Evolutionary conservation across 1,284 basidiomycete species (phyloP).

Genomic region (Cutaneotrichosporon cutaneum): DNA sequence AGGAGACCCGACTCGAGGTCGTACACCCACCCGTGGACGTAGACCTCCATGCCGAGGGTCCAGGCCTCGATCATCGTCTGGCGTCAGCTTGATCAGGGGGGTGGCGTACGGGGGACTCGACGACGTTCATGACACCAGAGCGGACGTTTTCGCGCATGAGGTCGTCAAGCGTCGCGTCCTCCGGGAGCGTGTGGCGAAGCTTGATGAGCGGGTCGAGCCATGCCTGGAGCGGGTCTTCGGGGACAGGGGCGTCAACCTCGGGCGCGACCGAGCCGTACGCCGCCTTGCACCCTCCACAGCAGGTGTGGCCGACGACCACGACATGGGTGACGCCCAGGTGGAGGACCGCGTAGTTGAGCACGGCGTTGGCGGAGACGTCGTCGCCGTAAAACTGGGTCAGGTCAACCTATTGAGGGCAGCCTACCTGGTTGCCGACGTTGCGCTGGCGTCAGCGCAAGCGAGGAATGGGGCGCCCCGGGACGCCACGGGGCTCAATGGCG

Average conservation of each 20-base stretch:
- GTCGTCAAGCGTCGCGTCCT: conserved; percentile 55
- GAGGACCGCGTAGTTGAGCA: conserved; percentile 77
- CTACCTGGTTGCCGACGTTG: conserved; percentile 67
- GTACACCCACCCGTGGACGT: conserved; percentile 82
- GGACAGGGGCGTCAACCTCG: conserved; percentile 21
- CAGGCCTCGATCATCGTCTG: conserved; percentile 68
- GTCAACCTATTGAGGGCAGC: too few relatives aligned
- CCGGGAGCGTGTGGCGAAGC: conserved; percentile 60
- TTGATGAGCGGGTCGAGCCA: conserved; percentile 72
- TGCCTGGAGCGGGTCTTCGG: conserved; percentile 61
- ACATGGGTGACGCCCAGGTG: conserved; percentile 80
- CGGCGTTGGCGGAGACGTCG: conserved; percentile 61
- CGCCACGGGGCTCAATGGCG: not conserved
- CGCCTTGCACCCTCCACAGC: conserved; percentile 70
- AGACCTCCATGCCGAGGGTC: conserved; percentile 63
- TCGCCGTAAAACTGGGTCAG: conserved; percentile 23
- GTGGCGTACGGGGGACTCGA: conserved; percentile 33
- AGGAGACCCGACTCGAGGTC: conserved; percentile 69
- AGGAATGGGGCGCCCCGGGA: not conserved
- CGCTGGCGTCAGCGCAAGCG: conserved; percentile 39
- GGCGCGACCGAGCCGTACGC: conserved; percentile 56
- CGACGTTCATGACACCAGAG: conserved; percentile 70
- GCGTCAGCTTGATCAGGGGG: not conserved
- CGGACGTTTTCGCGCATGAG: conserved; percentile 77
- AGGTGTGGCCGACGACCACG: conserved; percentile 74